Conservation (phyloP, 306 rosid genomes). For the Quercus wislizeni region DNA sequence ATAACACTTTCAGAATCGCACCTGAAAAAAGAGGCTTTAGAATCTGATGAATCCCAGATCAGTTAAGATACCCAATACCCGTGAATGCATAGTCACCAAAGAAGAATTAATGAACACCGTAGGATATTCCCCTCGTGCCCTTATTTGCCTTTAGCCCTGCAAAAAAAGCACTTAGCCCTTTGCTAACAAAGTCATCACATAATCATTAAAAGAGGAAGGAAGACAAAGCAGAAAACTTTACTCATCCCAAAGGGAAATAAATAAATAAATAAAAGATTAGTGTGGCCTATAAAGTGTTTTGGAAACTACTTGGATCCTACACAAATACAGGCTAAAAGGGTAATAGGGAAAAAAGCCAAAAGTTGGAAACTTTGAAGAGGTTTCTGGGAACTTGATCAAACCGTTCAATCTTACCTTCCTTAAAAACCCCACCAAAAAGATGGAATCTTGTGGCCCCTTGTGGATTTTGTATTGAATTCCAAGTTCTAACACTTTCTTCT, state of each 20-base stretch:
- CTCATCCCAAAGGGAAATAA: background rate
- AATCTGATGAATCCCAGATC: slow-evolving; percentile 49
- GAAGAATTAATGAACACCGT: slow-evolving; percentile 21
- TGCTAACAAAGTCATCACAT: background rate
- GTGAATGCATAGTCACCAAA: slow-evolving; percentile 41
- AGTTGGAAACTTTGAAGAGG: slow-evolving; percentile 16
- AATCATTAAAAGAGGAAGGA: slow-evolving; percentile 6
- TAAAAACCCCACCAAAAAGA: slow-evolving; percentile 28
- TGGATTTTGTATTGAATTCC: slow-evolving; percentile 17
- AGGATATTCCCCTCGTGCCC: slow-evolving; percentile 22
- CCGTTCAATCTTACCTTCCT: slow-evolving; percentile 11
- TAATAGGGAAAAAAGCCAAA: slow-evolving; percentile 15
- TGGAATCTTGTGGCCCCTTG: background rate
- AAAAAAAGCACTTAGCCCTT: slow-evolving; percentile 21
- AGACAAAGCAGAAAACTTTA: no score
- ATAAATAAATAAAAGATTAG: background rate
- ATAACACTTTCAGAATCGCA: slow-evolving; percentile 28
- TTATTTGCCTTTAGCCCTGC: slow-evolving; percentile 23
- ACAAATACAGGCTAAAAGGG: slow-evolving; percentile 45
- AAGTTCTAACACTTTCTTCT: slow-evolving; percentile 23
- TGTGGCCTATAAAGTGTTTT: slow-evolving; percentile 26
- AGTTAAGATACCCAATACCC: slow-evolving; percentile 44
- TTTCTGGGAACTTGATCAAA: slow-evolving; percentile 17
- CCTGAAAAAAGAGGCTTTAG: slow-evolving; percentile 41
- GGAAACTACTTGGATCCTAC: slow-evolving; percentile 54